Evolutionary conservation across 148 eudicot genomes (phyloP).

Genomic region (Salicornia ramosissima): DNA sequence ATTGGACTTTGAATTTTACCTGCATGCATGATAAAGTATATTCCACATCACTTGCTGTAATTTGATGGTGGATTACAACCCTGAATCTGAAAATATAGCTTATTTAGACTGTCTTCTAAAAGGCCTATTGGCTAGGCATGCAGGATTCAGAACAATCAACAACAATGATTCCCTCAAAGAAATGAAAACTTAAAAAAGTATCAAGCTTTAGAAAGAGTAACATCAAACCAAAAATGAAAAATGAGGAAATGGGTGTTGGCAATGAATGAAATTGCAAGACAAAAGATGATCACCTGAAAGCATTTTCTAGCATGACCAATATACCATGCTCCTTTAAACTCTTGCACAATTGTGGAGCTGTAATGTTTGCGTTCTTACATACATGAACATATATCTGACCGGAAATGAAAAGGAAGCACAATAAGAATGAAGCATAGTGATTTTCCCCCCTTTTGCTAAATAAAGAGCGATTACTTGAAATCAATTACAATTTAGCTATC

Average conservation of each 20-base stretch:
- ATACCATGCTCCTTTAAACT: constrained; percentile 61
- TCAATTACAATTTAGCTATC: no score
- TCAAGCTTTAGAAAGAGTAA: neutral
- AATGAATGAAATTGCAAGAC: neutral
- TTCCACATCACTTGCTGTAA: constrained; percentile 63
- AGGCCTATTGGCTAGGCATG: neutral
- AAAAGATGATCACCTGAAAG: constrained; percentile 44
- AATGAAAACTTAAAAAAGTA: neutral
- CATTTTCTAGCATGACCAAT: constrained; percentile 53
- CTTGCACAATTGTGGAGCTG: constrained; percentile 48
- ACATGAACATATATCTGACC: constrained; percentile 60
- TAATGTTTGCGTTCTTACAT: constrained; percentile 42
- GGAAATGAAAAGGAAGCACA: neutral
- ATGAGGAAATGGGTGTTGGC: no score
- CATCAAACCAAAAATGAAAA: neutral
- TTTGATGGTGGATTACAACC: constrained; percentile 79
- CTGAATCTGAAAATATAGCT: constrained; percentile 47
- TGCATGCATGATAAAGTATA: constrained; percentile 64
- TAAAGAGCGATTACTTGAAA: neutral
- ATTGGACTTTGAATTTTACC: constrained; percentile 38
- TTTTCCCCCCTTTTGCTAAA: neutral
- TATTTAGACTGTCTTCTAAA: neutral
- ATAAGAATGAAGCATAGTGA: neutral
- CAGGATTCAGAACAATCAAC: neutral
- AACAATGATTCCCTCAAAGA: neutral